Evolutionary conservation across 2,329 filamentous ascomycete genomes (phyloP).

Genomic region (Colletotrichum kahawae): DNA sequence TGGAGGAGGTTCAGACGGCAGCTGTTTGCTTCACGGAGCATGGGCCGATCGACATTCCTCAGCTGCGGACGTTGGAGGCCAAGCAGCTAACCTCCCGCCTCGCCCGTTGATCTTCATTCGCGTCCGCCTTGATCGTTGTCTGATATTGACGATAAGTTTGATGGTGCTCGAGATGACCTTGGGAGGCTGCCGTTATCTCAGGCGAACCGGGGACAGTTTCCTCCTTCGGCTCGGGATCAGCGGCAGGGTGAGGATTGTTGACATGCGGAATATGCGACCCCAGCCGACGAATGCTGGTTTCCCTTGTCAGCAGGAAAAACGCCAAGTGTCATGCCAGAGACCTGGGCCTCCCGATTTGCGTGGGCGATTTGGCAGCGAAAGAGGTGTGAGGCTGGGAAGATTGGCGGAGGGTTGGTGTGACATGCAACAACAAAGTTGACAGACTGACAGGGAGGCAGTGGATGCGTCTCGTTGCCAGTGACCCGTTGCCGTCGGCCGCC

Average conservation of each 20-base stretch:
- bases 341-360: not conserved
- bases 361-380: not conserved
- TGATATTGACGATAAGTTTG: not conserved
- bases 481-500: not conserved
- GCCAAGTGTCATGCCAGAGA: not conserved
- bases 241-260: not conserved
- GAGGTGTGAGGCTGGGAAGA: not conserved
- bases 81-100: not conserved
- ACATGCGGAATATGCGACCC: not conserved
- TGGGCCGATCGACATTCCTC: not conserved
- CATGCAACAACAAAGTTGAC: not conserved
- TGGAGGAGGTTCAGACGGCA: not conserved
- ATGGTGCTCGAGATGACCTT: not conserved
- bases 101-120: not conserved
- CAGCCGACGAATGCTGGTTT: slow-evolving; percentile 1
- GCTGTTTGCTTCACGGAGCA: not conserved
- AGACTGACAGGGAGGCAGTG: not conserved
- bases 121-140: not conserved
- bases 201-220: not conserved
- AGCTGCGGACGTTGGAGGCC: not conserved
- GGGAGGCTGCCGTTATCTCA: not conserved
- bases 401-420: not conserved
- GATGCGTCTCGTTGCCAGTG: not conserved
- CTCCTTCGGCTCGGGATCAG: not conserved
- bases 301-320: not conserved